phyloP scores from a whole-genome alignment of 2,329 filamentous ascomycete genomes.

The Diaporthe humulicola region DNA sequence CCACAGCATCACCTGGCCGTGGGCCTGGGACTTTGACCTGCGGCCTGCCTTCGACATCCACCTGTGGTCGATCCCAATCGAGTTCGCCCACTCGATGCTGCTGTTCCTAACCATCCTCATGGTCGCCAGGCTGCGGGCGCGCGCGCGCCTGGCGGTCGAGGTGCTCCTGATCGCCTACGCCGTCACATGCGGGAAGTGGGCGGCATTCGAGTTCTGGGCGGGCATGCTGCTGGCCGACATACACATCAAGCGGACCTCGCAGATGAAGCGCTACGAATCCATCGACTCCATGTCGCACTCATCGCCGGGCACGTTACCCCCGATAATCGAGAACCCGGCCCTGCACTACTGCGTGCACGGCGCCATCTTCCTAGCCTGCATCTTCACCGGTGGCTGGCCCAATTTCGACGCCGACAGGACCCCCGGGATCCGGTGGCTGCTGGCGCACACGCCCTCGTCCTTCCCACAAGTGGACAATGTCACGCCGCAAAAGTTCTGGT shows the following conservation, averaged over 20 bases:
- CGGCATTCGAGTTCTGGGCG: conserved; percentile 59
- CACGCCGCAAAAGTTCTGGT: conserved; percentile 54
- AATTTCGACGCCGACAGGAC: conserved; percentile 51
- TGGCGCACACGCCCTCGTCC: conserved; percentile 50
- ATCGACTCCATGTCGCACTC: conserved; percentile 6
- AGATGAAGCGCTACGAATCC: conserved; percentile 40
- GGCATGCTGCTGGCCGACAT: conserved; percentile 61
- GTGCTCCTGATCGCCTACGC: conserved; percentile 54
- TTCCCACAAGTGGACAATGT: conserved; percentile 50
- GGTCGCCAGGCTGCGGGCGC: conserved; percentile 50
- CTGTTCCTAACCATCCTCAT: conserved; percentile 57
- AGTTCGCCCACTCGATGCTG: conserved; percentile 60
- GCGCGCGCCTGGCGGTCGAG: conserved; percentile 48
- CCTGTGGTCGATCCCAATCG: conserved; percentile 63
- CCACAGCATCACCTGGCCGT: conserved; percentile 51
- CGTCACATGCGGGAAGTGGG: conserved; percentile 56
- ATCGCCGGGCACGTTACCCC: conserved; percentile 30
- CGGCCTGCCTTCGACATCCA: conserved; percentile 57
- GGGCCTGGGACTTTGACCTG: conserved; percentile 52
- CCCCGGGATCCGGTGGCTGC: conserved; percentile 50
- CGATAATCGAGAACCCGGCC: conserved; percentile 34
- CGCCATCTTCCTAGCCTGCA: conserved; percentile 46
- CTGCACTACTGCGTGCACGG: conserved; percentile 44
- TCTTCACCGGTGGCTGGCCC: conserved; percentile 58
- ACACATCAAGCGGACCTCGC: conserved; percentile 51